A percentile compares a stretch with the other conserved stretches of the same genome.
Conservation (phyloP, 2,329 filamentous ascomycete genomes). For the Penicillium sclerotiorum region DNA sequence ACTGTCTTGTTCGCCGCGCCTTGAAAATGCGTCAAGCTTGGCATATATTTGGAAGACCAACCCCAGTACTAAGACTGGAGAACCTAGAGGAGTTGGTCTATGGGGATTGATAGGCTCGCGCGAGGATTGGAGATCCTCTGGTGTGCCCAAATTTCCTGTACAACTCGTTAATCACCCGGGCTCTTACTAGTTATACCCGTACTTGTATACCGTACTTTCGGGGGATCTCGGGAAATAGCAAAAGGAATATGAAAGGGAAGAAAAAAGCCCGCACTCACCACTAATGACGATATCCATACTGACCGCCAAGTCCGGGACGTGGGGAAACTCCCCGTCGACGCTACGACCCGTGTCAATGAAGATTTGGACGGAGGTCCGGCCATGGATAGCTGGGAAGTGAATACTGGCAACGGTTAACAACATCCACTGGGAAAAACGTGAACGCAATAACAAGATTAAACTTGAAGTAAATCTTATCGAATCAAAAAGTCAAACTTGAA, state of each 20-base stretch:
- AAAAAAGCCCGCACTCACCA: constrained; percentile 13
- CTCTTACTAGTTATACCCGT: too few relatives aligned
- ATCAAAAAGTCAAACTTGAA: too few relatives aligned
- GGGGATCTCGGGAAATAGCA: background rate
- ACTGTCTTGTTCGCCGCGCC: constrained; percentile 22
- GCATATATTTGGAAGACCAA: constrained; percentile 24
- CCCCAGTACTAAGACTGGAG: constrained; percentile 20
- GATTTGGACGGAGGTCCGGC: constrained; percentile 21
- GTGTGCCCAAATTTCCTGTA: constrained; percentile 23
- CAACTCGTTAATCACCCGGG: too few relatives aligned
- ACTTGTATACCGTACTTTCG: constrained; percentile 8
- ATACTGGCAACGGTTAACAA: constrained; percentile 16
- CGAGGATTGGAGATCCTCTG: constrained; percentile 21
- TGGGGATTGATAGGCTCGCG: constrained; percentile 21
- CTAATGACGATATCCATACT: constrained; percentile 26
- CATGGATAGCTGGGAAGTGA: constrained; percentile 22
- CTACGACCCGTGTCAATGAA: constrained; percentile 24
- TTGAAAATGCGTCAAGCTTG: constrained; percentile 20
- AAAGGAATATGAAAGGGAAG: background rate
- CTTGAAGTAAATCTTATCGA: too few relatives aligned
- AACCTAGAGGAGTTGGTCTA: constrained; percentile 20
- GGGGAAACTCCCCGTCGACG: constrained; percentile 20
- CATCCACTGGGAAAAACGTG: too few relatives aligned
- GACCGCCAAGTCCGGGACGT: constrained; percentile 22
- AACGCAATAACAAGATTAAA: background rate